Evolutionary conservation across 1,284 basidiomycete genomes (phyloP).

Genomic region (Pisolithus thermaeus): DNA sequence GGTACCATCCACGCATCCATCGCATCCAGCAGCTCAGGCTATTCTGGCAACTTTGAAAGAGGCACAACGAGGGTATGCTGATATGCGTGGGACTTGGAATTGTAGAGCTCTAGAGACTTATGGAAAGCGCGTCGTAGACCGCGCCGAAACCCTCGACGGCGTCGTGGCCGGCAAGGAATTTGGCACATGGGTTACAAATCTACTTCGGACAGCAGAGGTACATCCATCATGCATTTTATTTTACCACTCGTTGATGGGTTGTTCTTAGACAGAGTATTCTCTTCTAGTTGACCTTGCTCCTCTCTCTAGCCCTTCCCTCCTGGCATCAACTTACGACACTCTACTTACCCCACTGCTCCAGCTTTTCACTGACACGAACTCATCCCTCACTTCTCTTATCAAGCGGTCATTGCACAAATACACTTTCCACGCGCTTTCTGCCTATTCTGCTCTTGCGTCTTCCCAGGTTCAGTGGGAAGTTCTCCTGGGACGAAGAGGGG

Average conservation of each 20-base stretch:
- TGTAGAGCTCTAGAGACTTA: slow-evolving; percentile 66
- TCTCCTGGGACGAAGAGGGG: slow-evolving; percentile 41
- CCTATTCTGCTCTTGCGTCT: slow-evolving; percentile 50
- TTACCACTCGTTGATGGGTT: background rate
- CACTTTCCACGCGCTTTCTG: slow-evolving; percentile 72
- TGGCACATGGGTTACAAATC: slow-evolving; percentile 56
- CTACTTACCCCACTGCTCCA: slow-evolving; percentile 59
- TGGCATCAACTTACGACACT: slow-evolving; percentile 52
- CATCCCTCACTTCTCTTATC: slow-evolving; percentile 59
- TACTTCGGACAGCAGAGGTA: slow-evolving; percentile 61
- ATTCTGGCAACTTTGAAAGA: slow-evolving; percentile 64
- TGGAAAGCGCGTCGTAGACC: slow-evolving; percentile 60
- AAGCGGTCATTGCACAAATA: slow-evolving; percentile 83
- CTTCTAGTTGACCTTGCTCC: slow-evolving; percentile 58
- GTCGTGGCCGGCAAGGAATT: slow-evolving; percentile 62
- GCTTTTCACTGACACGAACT: slow-evolving; percentile 57
- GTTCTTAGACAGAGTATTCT: slow-evolving; percentile 48
- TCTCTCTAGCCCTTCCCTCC: slow-evolving; percentile 40
- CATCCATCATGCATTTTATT: slow-evolving; percentile 12
- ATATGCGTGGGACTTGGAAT: slow-evolving; percentile 75
- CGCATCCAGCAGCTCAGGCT: slow-evolving; percentile 62
- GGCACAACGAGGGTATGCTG: slow-evolving; percentile 73
- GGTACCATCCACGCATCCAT: slow-evolving; percentile 68
- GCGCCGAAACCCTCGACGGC: slow-evolving; percentile 59
- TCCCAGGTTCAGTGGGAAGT: slow-evolving; percentile 62